These are phyloP conservation scores for Canna indica DNA, from an alignment of 176 grass and related monocot species.

Conservation along the genomic window DNA sequence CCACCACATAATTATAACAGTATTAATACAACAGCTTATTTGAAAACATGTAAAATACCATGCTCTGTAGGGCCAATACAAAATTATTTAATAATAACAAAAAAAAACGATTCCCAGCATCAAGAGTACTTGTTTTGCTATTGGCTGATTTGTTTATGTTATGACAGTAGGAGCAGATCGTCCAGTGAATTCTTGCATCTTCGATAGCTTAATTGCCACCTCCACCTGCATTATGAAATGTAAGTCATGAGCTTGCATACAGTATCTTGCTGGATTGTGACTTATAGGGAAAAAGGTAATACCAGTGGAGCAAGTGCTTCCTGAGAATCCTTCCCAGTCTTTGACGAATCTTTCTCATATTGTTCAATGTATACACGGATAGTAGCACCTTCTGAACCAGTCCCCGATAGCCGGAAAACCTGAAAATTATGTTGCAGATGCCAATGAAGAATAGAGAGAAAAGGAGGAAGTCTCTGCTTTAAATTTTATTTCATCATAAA, in stretches of 20 bases:
- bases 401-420: slow-evolving; percentile 96
- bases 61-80: not conserved
- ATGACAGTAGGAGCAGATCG: slow-evolving; percentile 90
- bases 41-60: not conserved
- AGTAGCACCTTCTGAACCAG: slow-evolving; percentile 86
- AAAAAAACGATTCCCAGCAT: not conserved
- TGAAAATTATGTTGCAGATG: slow-evolving; percentile 6
- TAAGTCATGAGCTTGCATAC: no score
- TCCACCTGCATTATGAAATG: slow-evolving; percentile 37
- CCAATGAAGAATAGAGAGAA: not conserved
- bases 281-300: slow-evolving; percentile 1
- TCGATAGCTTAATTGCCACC: slow-evolving; percentile 73
- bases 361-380: slow-evolving; percentile 96
- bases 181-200: slow-evolving; percentile 78
- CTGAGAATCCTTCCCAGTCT: slow-evolving; percentile 69
- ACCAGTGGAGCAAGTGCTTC: slow-evolving; percentile 90
- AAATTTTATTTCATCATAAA: not conserved
- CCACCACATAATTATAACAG: no score
- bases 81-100: not conserved
- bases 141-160: slow-evolving; percentile 39
- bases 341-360: slow-evolving; percentile 79
- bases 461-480: no score
- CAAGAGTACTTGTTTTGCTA: not conserved
- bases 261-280: not conserved
- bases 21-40: no score